A percentile compares a stretch with the other conserved stretches of the same genome.
These are phyloP conservation scores for Xylaria hypoxylon DNA, from an alignment of 2,329 filamentous ascomycete genomes.

Conservation along the genomic window DNA sequence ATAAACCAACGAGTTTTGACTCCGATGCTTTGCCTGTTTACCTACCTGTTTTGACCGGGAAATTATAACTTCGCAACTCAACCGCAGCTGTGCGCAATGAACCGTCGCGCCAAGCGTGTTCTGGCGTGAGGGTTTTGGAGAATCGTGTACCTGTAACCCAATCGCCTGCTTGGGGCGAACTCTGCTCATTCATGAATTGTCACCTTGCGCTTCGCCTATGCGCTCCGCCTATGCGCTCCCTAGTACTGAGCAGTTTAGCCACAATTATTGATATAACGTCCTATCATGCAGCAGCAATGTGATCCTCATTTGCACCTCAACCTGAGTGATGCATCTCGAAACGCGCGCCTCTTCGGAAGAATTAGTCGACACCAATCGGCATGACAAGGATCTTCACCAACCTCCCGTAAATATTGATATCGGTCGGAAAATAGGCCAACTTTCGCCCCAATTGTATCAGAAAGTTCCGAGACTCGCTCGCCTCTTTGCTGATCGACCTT, in stretches of 20 bases:
- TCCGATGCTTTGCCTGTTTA: slow-evolving; percentile 3
- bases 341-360: slow-evolving; percentile 31
- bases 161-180: slow-evolving; percentile 47
- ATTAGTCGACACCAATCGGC: slow-evolving; percentile 31
- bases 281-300: slow-evolving; percentile 21
- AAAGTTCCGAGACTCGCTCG: slow-evolving; percentile 33
- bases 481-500: slow-evolving; percentile 17
- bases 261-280: slow-evolving; percentile 22
- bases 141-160: slow-evolving; percentile 38
- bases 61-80: slow-evolving; percentile 1
- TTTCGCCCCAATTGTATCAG: slow-evolving; percentile 38
- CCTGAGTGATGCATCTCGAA: slow-evolving; percentile 23
- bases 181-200: slow-evolving; percentile 27
- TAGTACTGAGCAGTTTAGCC: slow-evolving; percentile 15
- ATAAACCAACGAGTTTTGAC: slow-evolving; percentile 15
- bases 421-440: slow-evolving; percentile 41
- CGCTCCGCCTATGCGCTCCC: slow-evolving; percentile 24
- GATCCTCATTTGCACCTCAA: slow-evolving; percentile 19
- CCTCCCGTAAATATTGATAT: slow-evolving; percentile 41
- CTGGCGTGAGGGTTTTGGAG: slow-evolving; percentile 4
- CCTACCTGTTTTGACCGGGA: slow-evolving; percentile 12
- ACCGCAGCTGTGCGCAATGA: slow-evolving; percentile 12
- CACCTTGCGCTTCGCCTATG: slow-evolving; percentile 32
- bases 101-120: slow-evolving; percentile 25
- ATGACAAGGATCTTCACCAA: slow-evolving; percentile 35